Percentiles rank a stretch among this genome's conserved stretches.
phyloP scores from a whole-genome alignment of 441 rosid genomes.

The Macaranga tanarius region DNA sequence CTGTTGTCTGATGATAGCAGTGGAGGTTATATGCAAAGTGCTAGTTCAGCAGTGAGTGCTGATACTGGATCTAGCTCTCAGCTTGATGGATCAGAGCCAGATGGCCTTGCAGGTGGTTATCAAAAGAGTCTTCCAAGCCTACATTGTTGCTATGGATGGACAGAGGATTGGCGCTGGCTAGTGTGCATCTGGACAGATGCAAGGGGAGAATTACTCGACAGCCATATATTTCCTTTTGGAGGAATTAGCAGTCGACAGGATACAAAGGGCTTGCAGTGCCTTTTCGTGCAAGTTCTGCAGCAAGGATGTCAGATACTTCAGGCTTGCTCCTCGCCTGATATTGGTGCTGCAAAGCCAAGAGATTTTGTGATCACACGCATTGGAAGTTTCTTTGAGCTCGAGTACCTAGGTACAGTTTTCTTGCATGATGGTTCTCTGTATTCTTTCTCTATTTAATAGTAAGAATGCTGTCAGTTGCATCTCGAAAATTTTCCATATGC shows the following conservation, averaged over 20 bases:
- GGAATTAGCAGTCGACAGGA: slow-evolving; percentile 99
- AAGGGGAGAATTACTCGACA: slow-evolving; percentile 97
- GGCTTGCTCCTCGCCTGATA: slow-evolving; percentile 79
- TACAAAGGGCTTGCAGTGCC: slow-evolving; percentile 98
- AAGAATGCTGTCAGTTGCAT: background rate
- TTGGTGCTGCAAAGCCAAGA: slow-evolving; percentile 77
- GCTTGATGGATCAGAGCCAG: slow-evolving; percentile 67
- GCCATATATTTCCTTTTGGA: slow-evolving; percentile 96
- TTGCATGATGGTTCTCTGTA: slow-evolving; percentile 11
- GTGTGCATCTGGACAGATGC: slow-evolving; percentile 99
- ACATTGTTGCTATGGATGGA: slow-evolving; percentile 99
- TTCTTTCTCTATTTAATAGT: slow-evolving; percentile 4
- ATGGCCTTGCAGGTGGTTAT: slow-evolving; percentile 47
- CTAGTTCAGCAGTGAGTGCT: slow-evolving; percentile 54
- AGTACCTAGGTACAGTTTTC: slow-evolving; percentile 71
- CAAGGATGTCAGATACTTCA: slow-evolving; percentile 99
- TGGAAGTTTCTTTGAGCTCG: slow-evolving; percentile 97
- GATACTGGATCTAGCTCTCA: slow-evolving; percentile 73
- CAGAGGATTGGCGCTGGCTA: slow-evolving; percentile 99
- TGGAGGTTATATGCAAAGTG: slow-evolving; percentile 61
- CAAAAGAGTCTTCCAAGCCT: slow-evolving; percentile 79
- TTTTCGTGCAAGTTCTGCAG: slow-evolving; percentile 95
- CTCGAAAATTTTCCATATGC: slow-evolving; percentile 1
- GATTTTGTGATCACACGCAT: slow-evolving; percentile 92
- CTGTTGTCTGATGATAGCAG: slow-evolving; percentile 59